Evolutionary conservation across 495 filamentous ascomycete genomes (phyloP), one percentile per base, ranked within the genome.

Genomic region (Penicillium egyptiacum): DNA sequence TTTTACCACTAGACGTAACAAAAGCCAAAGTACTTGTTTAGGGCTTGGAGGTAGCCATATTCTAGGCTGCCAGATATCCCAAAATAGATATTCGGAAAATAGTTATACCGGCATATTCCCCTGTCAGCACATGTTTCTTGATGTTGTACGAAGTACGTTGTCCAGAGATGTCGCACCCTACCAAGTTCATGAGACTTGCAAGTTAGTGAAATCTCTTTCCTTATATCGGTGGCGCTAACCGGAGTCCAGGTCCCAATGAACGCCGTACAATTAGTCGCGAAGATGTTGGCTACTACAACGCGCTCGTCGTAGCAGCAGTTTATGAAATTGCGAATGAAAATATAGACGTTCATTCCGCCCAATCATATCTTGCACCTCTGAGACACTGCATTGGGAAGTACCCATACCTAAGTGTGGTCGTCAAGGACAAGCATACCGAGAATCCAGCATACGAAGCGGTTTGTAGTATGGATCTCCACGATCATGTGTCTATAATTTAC

Each of bases 261-360:
- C 55, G 55, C 23, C 65, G 65, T 35, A 65, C 65, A 10, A 68
- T 68, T n/a, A 63, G 57, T 42, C 65, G 65, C 22, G 65, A 68
- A 53, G 57, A 63, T 22, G 26, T 65, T 23, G 62, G 65, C 3
- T 68, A 57, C 42, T 68, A 68, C 55, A 60, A 65, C 23, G 62
- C 65, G 6, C 59, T 68, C 12, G 33, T 61, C 17, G 55, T 68
- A 35, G 65, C 41, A 41, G 63, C 55, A 31, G 25, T 69, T n/a
- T 66, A 69, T 41, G 63, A 69, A 37, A n/a, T 58, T 40, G 20
- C 45, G 9, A 22, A 12, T 55, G 49, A 40, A 33, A 20, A 54
- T 16, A 25, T 61, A 37, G 62, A 65, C 25, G 4, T 63, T 1
- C 20, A 25, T 0, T 59, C 51, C 3, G 10, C 52, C 20, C 30